Conservation (phyloP, 345 rosid genomes). For the Eucalyptus fibrosa region DNA sequence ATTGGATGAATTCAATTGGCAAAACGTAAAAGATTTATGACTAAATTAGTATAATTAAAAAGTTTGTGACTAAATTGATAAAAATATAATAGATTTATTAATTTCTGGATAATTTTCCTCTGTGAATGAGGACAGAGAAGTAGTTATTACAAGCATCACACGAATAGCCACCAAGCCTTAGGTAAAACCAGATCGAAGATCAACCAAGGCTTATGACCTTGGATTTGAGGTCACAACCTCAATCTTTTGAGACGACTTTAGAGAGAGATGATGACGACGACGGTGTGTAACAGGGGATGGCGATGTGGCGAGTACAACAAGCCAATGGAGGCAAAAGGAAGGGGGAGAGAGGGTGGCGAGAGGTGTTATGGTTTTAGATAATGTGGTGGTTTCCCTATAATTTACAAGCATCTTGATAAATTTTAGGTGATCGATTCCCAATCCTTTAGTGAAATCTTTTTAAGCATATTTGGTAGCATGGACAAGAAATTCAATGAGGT, state of each 20-base stretch:
- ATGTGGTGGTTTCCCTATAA: background rate
- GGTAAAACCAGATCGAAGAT: background rate
- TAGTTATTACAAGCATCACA: background rate
- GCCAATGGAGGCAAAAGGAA: background rate
- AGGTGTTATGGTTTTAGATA: background rate
- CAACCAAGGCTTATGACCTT: background rate
- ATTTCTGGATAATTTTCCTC: background rate
- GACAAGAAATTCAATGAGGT: background rate
- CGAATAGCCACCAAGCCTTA: background rate
- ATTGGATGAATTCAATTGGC: background rate
- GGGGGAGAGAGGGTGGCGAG: background rate
- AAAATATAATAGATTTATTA: too few species aligned
- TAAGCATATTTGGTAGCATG: background rate
- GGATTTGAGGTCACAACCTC: background rate
- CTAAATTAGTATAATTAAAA: too few species aligned
- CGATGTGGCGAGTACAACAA: background rate
- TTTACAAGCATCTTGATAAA: background rate
- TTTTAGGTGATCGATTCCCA: background rate
- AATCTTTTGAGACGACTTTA: background rate
- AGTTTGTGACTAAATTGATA: too few species aligned
- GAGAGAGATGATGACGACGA: background rate
- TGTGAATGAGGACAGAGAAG: background rate
- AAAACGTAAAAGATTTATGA: background rate
- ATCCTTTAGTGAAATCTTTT: background rate
- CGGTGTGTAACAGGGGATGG: background rate